Percentiles rank a stretch among this genome's conserved stretches.
phyloP scores from a whole-genome alignment of 2,329 filamentous ascomycete species.

The Nectriaceae sp. region DNA sequence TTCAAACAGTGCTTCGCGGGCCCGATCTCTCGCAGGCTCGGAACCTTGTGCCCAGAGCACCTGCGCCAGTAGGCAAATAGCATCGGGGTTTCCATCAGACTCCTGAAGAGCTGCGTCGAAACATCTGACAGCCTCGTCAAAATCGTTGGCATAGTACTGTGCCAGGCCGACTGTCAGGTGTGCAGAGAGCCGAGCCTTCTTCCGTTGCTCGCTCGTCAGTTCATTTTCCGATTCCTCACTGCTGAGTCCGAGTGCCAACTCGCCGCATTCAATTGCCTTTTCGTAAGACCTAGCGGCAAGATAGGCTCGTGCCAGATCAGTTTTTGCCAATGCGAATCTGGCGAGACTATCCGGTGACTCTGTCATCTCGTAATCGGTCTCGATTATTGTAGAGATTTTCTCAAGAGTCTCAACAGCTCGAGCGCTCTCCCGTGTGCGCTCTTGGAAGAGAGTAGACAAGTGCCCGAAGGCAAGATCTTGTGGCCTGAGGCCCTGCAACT shows the following conservation, averaged over 20 bases:
- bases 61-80: conserved; percentile 84
- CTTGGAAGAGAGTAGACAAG: conserved; percentile 76
- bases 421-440: conserved; percentile 71
- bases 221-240: conserved; percentile 70
- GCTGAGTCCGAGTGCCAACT: conserved; percentile 77
- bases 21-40: conserved; percentile 71
- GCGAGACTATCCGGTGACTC: conserved; percentile 75
- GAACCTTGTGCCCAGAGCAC: conserved; percentile 90
- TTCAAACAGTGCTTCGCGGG: conserved; percentile 77
- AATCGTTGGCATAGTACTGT: conserved; percentile 68
- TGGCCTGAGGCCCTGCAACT: conserved; percentile 72
- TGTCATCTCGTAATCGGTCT: conserved; percentile 80
- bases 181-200: conserved; percentile 76
- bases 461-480: conserved; percentile 74
- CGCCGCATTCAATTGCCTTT: conserved; percentile 75
- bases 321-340: conserved; percentile 78
- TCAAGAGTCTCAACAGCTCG: conserved; percentile 66
- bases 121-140: conserved; percentile 71
- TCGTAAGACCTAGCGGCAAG: conserved; percentile 68
- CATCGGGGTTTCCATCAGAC: conserved; percentile 74
- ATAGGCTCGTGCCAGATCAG: conserved; percentile 83
- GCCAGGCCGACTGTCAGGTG: conserved; percentile 85
- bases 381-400: conserved; percentile 67
- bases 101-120: conserved; percentile 81
- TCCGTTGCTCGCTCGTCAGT: conserved; percentile 64